Evolutionary conservation across 1,284 basidiomycete species (phyloP).

Genomic region (Exobasidium cylindrosporum): DNA sequence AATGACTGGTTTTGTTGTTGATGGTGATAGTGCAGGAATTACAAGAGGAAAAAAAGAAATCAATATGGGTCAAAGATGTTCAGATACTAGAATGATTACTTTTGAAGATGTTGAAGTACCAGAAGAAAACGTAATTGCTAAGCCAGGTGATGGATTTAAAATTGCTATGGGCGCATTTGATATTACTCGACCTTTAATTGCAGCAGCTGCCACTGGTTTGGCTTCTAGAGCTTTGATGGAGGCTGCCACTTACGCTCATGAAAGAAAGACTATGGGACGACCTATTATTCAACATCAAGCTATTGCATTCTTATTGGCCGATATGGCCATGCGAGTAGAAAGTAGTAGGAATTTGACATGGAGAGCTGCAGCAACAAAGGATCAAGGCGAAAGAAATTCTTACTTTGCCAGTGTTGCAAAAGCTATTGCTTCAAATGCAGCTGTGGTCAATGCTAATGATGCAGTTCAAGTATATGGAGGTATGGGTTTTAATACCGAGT

Average conservation of each 20-base stretch:
- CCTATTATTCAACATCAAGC: slow-evolving; percentile 63
- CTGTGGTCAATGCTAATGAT: slow-evolving; percentile 59
- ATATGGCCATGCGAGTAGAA: slow-evolving; percentile 62
- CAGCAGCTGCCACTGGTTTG: slow-evolving; percentile 61
- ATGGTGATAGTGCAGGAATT: slow-evolving; percentile 60
- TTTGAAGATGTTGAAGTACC: slow-evolving; percentile 61
- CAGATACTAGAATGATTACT: slow-evolving; percentile 62
- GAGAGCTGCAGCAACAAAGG: slow-evolving; percentile 60
- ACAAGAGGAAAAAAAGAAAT: slow-evolving; percentile 60
- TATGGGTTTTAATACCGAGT: slow-evolving; percentile 62
- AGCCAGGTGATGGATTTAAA: slow-evolving; percentile 62
- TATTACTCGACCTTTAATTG: slow-evolving; percentile 59
- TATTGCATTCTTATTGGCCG: slow-evolving; percentile 62
- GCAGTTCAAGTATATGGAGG: slow-evolving; percentile 60
- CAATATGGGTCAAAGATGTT: slow-evolving; percentile 64
- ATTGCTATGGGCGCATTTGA: slow-evolving; percentile 63
- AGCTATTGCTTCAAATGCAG: slow-evolving; percentile 57
- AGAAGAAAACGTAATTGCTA: slow-evolving; percentile 60
- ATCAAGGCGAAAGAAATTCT: slow-evolving; percentile 60
- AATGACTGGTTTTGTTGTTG: slow-evolving; percentile 63
- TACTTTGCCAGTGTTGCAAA: slow-evolving; percentile 63
- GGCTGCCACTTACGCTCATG: slow-evolving; percentile 61
- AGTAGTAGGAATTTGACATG: slow-evolving; percentile 59
- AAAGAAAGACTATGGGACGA: slow-evolving; percentile 62
- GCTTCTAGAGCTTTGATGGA: slow-evolving; percentile 61